These are phyloP conservation scores for Gleditsia sinensis DNA, from an alignment of 306 rosid species.

Conservation along the genomic window DNA sequence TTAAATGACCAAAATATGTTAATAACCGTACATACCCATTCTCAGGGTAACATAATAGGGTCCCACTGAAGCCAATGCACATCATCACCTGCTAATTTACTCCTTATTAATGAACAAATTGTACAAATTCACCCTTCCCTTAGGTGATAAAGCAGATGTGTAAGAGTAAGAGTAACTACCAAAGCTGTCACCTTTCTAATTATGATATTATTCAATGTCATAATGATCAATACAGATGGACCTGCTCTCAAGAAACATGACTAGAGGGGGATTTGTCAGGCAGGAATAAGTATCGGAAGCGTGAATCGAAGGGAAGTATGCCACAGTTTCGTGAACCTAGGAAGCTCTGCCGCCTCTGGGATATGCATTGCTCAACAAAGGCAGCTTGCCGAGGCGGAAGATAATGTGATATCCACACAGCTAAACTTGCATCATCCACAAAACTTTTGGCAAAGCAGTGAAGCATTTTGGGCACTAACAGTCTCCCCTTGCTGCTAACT, in stretches of 20 bases:
- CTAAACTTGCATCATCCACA: conserved; percentile 65
- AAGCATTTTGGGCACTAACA: conserved; percentile 71
- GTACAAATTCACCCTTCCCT: conserved; percentile 31
- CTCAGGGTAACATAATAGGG: no score
- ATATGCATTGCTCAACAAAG: conserved; percentile 67
- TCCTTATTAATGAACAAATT: conserved; percentile 37
- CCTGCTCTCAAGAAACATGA: no score
- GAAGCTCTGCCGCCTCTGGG: conserved; percentile 66
- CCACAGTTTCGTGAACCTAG: conserved; percentile 72
- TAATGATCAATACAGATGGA: no score
- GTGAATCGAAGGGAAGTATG: conserved; percentile 68
- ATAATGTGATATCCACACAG: conserved; percentile 73
- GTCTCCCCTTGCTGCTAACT: conserved; percentile 67
- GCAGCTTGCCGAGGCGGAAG: conserved; percentile 71
- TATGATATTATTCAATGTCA: conserved; percentile 7
- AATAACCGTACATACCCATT: no score
- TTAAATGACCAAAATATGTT: no score
- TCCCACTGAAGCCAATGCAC: no score
- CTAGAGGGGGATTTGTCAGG: conserved; percentile 24
- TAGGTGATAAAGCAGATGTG: conserved; percentile 13
- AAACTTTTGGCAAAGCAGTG: conserved; percentile 67
- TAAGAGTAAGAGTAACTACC: conserved; percentile 35
- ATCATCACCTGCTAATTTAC: no score
- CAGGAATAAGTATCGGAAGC: conserved; percentile 68
- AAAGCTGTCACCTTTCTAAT: conserved; percentile 17